A percentile compares a stretch with the other conserved stretches of the same genome.
Evolutionary conservation across 352 stramenopile species (phyloP).

Genomic region (Phytophthora chlamydospora): DNA sequence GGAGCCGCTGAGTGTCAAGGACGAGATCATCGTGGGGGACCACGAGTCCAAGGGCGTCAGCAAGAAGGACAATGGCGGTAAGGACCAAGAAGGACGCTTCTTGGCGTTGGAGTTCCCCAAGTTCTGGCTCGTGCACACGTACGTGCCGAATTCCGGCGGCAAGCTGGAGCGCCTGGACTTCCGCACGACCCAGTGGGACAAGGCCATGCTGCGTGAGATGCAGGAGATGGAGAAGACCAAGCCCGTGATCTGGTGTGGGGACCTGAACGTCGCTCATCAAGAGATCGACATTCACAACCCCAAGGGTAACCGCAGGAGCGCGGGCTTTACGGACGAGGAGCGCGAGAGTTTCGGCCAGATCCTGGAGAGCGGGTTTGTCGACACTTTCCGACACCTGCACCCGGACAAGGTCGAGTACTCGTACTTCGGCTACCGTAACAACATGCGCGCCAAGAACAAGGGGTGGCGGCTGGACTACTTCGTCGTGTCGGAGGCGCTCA

Average conservation of each 20-base stretch:
- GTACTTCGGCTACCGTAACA: slow-evolving; percentile 87
- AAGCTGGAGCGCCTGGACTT: slow-evolving; percentile 80
- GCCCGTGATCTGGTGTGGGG: slow-evolving; percentile 84
- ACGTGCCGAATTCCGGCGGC: slow-evolving; percentile 76
- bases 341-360: slow-evolving; percentile 75
- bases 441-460: slow-evolving; percentile 81
- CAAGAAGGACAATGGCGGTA: slow-evolving; percentile 35
- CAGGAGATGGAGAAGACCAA: slow-evolving; percentile 76
- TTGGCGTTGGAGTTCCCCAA: slow-evolving; percentile 72
- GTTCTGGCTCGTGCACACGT: slow-evolving; percentile 90
- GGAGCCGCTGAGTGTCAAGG: slow-evolving; percentile 71
- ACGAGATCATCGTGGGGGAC: slow-evolving; percentile 60
- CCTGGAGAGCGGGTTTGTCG: slow-evolving; percentile 69
- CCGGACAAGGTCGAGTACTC: slow-evolving; percentile 72
- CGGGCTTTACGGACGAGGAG: slow-evolving; percentile 83
- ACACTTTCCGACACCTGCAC: slow-evolving; percentile 74
- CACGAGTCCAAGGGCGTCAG: slow-evolving; percentile 39
- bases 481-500: slow-evolving; percentile 66
- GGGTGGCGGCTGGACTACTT: slow-evolving; percentile 91
- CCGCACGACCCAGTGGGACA: slow-evolving; percentile 80
- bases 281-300: slow-evolving; percentile 91
- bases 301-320: slow-evolving; percentile 77
- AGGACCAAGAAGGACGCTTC: slow-evolving; percentile 82
- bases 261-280: slow-evolving; percentile 87
- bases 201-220: slow-evolving; percentile 71